These are phyloP conservation scores for Leccinum fibrillosum DNA, from an alignment of 768 basidiomycete genomes.

Conservation along the genomic window DNA sequence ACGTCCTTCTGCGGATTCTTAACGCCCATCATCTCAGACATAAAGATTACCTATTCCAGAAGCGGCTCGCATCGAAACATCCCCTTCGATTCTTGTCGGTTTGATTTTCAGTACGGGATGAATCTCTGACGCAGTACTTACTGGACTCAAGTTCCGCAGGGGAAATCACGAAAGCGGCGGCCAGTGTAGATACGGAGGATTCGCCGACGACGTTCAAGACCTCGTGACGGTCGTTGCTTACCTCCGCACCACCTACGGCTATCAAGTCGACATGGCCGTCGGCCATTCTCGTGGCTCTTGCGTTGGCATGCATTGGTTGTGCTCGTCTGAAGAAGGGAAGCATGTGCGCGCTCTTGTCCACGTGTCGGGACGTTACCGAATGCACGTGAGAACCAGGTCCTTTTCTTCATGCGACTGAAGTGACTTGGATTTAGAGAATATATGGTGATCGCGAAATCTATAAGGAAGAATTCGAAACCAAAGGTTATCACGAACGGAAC, in stretches of 20 bases:
- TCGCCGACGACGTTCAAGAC: constrained; percentile 64
- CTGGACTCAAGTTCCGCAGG: constrained; percentile 34
- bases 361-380: constrained; percentile 73
- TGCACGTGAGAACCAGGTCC: constrained; percentile 52
- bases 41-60: constrained; percentile 83
- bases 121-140: not conserved
- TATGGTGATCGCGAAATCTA: constrained; percentile 35
- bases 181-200: constrained; percentile 55
- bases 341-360: constrained; percentile 65
- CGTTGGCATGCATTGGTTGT: constrained; percentile 64
- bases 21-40: constrained; percentile 47
- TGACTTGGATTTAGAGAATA: constrained; percentile 18
- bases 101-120: constrained; percentile 72
- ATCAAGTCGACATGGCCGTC: constrained; percentile 64
- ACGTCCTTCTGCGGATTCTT: not conserved
- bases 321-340: constrained; percentile 55
- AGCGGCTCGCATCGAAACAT: constrained; percentile 58
- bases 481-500: constrained; percentile 65
- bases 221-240: constrained; percentile 61
- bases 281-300: constrained; percentile 79
- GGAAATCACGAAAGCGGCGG: constrained; percentile 79
- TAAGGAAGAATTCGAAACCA: constrained; percentile 47
- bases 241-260: constrained; percentile 57
- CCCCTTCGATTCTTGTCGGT: constrained; percentile 78
- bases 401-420: constrained; percentile 4